phyloP scores from a whole-genome alignment of 768 basidiomycete species.

The Mycena sanguinolenta region DNA sequence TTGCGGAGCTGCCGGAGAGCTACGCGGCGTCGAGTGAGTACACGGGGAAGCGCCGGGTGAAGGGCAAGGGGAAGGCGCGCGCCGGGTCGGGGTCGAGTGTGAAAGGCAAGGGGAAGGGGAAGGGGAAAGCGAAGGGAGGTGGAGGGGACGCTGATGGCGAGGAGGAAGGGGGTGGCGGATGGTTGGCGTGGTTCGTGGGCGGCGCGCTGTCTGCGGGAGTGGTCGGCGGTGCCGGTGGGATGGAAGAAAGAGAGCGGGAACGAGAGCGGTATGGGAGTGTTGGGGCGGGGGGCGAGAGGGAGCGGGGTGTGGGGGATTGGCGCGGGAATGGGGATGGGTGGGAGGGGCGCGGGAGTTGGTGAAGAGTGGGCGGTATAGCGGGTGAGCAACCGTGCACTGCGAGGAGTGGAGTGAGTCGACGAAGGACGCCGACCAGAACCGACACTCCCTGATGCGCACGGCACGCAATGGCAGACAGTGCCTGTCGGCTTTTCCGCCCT shows the following conservation, averaged over 20 bases:
- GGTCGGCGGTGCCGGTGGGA: conserved; percentile 37
- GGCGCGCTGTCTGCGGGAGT: conserved; percentile 44
- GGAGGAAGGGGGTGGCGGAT: conserved; percentile 30
- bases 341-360: conserved; percentile 35
- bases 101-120: conserved; percentile 47
- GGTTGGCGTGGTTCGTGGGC: conserved; percentile 36
- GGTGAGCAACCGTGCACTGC: too few relatives aligned
- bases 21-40: conserved; percentile 53
- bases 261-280: conserved; percentile 9
- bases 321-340: conserved; percentile 4
- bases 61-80: too few relatives aligned
- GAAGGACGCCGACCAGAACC: too few relatives aligned
- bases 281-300: conserved; percentile 37
- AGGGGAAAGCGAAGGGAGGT: conserved; percentile 1
- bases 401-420: too few relatives aligned
- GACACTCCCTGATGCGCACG: too few relatives aligned
- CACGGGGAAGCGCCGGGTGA: not conserved
- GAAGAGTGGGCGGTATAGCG: conserved; percentile 69
- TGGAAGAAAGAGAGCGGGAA: conserved; percentile 5
- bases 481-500: too few relatives aligned
- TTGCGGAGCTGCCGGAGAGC: conserved; percentile 80
- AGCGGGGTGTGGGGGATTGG: conserved; percentile 25
- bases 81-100: conserved; percentile 38
- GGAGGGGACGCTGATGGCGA: conserved; percentile 1
- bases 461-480: too few relatives aligned